phyloP scores from a whole-genome alignment of 345 rosid species.

The Eucalyptus marginata region DNA sequence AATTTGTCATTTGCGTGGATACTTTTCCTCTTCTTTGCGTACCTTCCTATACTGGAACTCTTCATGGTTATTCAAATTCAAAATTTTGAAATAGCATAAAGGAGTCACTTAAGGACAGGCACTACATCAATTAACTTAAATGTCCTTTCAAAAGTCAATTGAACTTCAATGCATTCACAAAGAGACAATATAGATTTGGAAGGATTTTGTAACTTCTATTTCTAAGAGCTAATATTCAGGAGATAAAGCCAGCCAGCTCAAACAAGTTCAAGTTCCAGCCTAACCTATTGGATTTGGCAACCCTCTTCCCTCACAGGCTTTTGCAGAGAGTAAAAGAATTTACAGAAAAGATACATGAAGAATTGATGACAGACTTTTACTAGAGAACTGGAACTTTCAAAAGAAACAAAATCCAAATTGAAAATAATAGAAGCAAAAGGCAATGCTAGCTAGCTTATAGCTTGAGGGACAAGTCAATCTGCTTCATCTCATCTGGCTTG shows the following conservation, averaged over 20 bases:
- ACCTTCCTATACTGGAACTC: not conserved
- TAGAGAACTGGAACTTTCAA: not conserved
- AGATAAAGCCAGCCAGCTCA: not conserved
- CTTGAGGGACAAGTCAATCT: constrained; percentile 90
- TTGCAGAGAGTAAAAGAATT: not conserved
- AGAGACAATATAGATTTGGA: not conserved
- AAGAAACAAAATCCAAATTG: not conserved
- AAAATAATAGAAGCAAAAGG: not conserved
- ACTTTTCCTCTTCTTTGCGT: not conserved
- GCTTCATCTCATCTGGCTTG: constrained; percentile 48
- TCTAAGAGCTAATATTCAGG: not conserved
- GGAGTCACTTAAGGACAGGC: not conserved
- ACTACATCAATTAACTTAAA: not conserved
- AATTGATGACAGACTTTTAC: not conserved
- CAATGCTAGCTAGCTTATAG: constrained; percentile 20
- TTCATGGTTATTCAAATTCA: not conserved
- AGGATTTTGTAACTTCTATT: not conserved
- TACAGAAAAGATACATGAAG: not conserved
- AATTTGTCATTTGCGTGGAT: not conserved
- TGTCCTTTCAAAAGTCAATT: not conserved
- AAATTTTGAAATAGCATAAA: not conserved
- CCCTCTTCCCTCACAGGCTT: not conserved
- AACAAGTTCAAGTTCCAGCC: not conserved
- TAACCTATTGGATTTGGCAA: not conserved
- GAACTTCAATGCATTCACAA: not conserved